phyloP scores from a whole-genome alignment of 2,329 filamentous ascomycete genomes.

The Microsporum canis region DNA sequence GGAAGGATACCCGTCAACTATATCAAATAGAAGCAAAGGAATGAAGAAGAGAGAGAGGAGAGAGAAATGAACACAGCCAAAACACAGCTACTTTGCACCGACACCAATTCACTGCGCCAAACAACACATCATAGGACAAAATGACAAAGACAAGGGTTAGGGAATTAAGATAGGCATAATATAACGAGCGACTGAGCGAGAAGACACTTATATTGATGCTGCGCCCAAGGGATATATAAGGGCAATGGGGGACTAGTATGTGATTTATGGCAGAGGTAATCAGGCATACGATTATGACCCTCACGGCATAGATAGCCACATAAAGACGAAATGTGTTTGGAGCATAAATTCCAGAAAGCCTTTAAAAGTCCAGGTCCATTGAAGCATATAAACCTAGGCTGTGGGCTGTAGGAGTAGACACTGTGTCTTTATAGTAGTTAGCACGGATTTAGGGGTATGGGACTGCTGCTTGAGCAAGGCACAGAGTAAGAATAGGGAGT shows the following conservation, averaged over 20 bases:
- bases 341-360: too few species aligned
- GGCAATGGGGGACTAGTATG: not conserved
- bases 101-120: not conserved
- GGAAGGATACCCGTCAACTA: not conserved
- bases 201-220: not conserved
- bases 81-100: too few species aligned
- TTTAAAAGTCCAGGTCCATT: too few species aligned
- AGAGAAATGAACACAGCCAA: not conserved
- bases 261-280: not conserved
- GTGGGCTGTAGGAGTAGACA: too few species aligned
- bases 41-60: not conserved
- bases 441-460: too few species aligned
- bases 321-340: too few species aligned
- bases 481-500: too few species aligned
- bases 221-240: not conserved
- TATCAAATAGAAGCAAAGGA: not conserved
- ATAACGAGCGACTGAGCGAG: not conserved
- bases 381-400: too few species aligned
- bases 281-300: not conserved
- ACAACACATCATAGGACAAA: not conserved
- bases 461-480: too few species aligned
- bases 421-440: too few species aligned
- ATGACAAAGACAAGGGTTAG: not conserved
- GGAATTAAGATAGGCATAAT: not conserved
- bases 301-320: not conserved